These are phyloP conservation scores for Bertia moriformis DNA, from an alignment of 2,329 filamentous ascomycete species.

Conservation along the genomic window DNA sequence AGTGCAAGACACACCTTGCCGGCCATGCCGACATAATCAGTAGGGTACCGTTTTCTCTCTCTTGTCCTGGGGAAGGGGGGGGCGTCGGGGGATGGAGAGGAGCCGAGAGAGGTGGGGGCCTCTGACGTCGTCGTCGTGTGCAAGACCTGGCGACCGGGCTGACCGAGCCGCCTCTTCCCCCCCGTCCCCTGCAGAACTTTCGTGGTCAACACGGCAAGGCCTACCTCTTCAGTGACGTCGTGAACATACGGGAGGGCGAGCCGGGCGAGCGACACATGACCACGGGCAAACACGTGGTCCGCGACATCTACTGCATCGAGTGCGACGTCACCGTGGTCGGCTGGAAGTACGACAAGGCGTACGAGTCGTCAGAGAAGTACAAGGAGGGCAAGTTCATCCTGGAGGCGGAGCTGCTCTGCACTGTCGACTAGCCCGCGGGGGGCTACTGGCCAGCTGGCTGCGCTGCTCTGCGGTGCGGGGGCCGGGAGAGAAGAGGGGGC, in stretches of 20 bases:
- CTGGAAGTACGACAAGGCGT: constrained; percentile 98
- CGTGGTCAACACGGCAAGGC: constrained; percentile 96
- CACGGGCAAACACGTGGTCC: constrained; percentile 82
- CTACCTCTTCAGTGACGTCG: constrained; percentile 85
- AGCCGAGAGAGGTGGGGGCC: too few species aligned
- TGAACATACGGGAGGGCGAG: constrained; percentile 74
- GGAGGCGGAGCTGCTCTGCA: constrained; percentile 77
- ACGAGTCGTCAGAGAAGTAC: constrained; percentile 83
- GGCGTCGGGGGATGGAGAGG: too few species aligned
- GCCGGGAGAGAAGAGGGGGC: too few species aligned
- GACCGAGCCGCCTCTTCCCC: constrained; percentile 2
- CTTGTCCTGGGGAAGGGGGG: too few species aligned
- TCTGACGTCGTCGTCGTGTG: too few species aligned
- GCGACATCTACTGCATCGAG: constrained; percentile 81
- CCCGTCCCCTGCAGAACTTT: constrained; percentile 63
- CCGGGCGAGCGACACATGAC: constrained; percentile 96
- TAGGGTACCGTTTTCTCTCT: constrained; percentile 43
- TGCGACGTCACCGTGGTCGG: constrained; percentile 84
- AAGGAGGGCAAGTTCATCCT: constrained; percentile 98
- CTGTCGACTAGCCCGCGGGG: too few species aligned
- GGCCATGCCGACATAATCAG: constrained; percentile 95
- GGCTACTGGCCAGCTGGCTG: too few species aligned
- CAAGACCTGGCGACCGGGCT: constrained; percentile 3
- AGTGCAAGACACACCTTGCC: constrained; percentile 87
- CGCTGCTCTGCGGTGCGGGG: too few species aligned